Conservation (phyloP, 1,139 yeast genomes). For the Pichia sp. region DNA sequence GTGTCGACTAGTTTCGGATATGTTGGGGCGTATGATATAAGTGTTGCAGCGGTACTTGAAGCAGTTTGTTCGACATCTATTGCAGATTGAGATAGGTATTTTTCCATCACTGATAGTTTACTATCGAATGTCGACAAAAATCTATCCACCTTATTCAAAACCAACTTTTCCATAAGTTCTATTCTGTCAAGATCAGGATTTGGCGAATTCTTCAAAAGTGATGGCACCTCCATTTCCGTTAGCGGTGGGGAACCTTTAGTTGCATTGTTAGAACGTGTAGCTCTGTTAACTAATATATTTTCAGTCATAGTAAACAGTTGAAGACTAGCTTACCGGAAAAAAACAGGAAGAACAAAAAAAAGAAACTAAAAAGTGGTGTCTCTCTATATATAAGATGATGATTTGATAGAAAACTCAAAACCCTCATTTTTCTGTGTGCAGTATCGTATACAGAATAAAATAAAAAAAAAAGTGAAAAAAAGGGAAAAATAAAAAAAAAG, state of each 20-base stretch:
- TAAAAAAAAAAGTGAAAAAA: neutral
- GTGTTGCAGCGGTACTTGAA: constrained; percentile 5
- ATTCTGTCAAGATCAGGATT: constrained; percentile 2
- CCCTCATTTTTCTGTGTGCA: too few species aligned
- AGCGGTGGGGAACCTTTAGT: neutral
- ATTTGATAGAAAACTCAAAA: too few species aligned
- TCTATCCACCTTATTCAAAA: constrained; percentile 45
- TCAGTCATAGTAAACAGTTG: neutral
- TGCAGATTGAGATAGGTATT: constrained; percentile 34
- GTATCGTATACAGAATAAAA: too few species aligned
- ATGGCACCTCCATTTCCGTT: neutral
- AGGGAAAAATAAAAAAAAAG: neutral
- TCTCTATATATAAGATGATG: too few species aligned
- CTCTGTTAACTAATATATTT: neutral
- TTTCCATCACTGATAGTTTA: constrained; percentile 46
- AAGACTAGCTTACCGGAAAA: neutral
- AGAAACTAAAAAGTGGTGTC: too few species aligned
- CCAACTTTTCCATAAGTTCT: constrained; percentile 39
- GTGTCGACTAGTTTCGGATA: constrained; percentile 28
- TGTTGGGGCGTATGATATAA: constrained; percentile 6
- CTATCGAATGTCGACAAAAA: constrained; percentile 51
- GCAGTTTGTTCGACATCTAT: constrained; percentile 6
- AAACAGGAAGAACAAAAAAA: neutral
- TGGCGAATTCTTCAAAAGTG: neutral
- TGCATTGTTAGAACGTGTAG: neutral